Conservation (phyloP, 2,329 filamentous ascomycete species). For the Microcyclospora tardicrescens region DNA sequence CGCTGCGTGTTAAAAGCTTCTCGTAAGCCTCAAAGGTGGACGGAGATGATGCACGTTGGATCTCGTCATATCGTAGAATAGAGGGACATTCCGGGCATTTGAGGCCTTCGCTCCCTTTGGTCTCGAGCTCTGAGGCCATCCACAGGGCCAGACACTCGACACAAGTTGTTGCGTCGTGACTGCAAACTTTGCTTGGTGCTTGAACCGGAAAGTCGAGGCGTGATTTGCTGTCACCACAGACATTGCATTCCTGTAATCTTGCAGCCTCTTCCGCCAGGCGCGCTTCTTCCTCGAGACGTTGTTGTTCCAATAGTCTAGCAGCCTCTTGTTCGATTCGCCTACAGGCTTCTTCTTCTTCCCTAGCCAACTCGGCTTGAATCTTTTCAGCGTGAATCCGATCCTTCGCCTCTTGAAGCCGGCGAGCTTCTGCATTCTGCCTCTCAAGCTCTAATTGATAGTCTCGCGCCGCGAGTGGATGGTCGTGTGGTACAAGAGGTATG, state of each 20-base stretch:
- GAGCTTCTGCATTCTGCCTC: conserved; percentile 1
- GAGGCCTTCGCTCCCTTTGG: conserved; percentile 34
- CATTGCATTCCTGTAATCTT: conserved; percentile 18
- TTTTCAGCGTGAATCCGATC: background rate
- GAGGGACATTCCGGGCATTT: conserved; percentile 41
- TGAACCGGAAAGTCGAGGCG: conserved; percentile 21
- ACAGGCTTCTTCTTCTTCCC: too few relatives aligned
- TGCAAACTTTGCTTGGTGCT: conserved; percentile 22
- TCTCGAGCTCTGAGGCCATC: conserved; percentile 25
- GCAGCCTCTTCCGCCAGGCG: conserved; percentile 8
- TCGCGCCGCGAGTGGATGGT: background rate
- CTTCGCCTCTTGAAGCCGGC: conserved; percentile 4
- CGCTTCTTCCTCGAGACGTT: background rate
- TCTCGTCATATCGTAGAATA: conserved; percentile 31
- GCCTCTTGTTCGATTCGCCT: too few relatives aligned
- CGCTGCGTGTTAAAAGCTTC: conserved; percentile 30
- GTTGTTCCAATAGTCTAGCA: too few relatives aligned
- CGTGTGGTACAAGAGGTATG: background rate
- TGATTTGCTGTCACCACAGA: conserved; percentile 23
- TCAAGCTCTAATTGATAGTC: conserved; percentile 2
- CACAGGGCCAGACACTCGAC: conserved; percentile 26
- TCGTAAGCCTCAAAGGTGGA: conserved; percentile 38
- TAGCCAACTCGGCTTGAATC: too few relatives aligned
- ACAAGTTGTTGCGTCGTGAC: conserved; percentile 25
- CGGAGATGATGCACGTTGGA: conserved; percentile 33